These are phyloP conservation scores for Scheffersomyces ergatensis DNA, from an alignment of 805 yeast species.

Conservation along the genomic window DNA sequence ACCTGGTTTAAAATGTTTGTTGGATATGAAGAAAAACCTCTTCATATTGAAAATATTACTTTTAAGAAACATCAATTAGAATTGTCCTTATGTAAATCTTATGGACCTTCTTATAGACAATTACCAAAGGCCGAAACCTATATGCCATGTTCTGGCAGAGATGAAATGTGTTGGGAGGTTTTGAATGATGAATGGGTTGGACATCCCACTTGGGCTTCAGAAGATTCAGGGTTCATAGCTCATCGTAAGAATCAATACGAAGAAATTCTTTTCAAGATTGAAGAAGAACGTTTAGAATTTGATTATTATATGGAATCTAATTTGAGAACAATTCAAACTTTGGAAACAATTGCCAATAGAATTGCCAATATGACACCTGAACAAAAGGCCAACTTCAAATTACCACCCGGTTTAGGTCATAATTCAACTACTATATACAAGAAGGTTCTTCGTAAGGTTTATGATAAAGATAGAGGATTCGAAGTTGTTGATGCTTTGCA, in stretches of 20 bases:
- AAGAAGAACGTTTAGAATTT: constrained; percentile 96
- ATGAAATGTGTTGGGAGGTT: constrained; percentile 99
- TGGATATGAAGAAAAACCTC: constrained; percentile 82
- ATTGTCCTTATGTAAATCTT: constrained; percentile 84
- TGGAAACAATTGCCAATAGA: constrained; percentile 92
- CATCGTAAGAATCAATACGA: constrained; percentile 98
- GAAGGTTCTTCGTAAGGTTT: constrained; percentile 87
- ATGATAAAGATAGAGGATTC: constrained; percentile 91
- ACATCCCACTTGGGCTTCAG: constrained; percentile 99
- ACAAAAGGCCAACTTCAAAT: constrained; percentile 79
- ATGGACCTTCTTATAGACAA: constrained; percentile 92
- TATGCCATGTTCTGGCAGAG: constrained; percentile 98
- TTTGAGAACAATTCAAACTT: constrained; percentile 88
- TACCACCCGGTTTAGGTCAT: constrained; percentile 93
- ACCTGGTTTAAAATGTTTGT: constrained; percentile 93
- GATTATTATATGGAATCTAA: constrained; percentile 95
- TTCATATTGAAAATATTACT: constrained; percentile 80
- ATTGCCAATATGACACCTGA: constrained; percentile 90
- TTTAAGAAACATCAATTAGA: constrained; percentile 91
- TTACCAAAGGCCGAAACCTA: constrained; percentile 91
- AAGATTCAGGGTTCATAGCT: constrained; percentile 98
- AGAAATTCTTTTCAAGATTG: constrained; percentile 90
- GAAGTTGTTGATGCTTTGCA: constrained; percentile 96
- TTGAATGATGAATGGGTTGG: constrained; percentile 99
- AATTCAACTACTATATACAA: constrained; percentile 88